Conservation (phyloP, 768 basidiomycete species). For the Calvatia gigantea region DNA sequence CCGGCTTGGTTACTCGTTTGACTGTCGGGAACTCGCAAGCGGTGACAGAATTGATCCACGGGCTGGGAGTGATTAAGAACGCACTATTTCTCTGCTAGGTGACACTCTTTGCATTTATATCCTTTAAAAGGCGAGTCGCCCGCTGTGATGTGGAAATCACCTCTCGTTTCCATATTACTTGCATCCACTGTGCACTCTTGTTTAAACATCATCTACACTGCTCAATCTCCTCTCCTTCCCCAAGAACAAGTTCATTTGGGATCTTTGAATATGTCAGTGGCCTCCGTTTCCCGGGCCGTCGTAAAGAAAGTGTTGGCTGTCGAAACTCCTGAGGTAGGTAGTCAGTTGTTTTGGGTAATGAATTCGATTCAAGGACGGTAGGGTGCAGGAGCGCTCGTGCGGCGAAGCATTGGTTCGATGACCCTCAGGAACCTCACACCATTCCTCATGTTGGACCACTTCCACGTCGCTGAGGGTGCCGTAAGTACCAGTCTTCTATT, state of each 20-base stretch:
- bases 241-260: neutral
- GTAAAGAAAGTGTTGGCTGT: slow-evolving; percentile 74
- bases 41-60: too few relatives aligned
- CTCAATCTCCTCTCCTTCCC: neutral
- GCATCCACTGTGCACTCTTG: neutral
- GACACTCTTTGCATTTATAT: neutral
- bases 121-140: neutral
- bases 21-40: too few relatives aligned
- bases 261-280: slow-evolving; percentile 21
- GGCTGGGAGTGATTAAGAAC: neutral
- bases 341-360: neutral
- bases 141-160: slow-evolving; percentile 2
- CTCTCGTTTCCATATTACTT: neutral
- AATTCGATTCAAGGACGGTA: slow-evolving; percentile 22
- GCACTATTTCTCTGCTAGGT: neutral
- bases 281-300: slow-evolving; percentile 59
- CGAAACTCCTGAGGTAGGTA: slow-evolving; percentile 63
- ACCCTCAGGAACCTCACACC: slow-evolving; percentile 79
- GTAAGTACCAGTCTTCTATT: slow-evolving; percentile 34
- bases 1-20: too few relatives aligned
- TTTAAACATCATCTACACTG: neutral
- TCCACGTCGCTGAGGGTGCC: slow-evolving; percentile 65
- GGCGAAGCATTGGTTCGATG: slow-evolving; percentile 80
- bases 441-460: slow-evolving; percentile 89
- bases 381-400: slow-evolving; percentile 81